Conservation (phyloP, 1,284 basidiomycete genomes). For the Tilletiopsis washingtonensis region DNA sequence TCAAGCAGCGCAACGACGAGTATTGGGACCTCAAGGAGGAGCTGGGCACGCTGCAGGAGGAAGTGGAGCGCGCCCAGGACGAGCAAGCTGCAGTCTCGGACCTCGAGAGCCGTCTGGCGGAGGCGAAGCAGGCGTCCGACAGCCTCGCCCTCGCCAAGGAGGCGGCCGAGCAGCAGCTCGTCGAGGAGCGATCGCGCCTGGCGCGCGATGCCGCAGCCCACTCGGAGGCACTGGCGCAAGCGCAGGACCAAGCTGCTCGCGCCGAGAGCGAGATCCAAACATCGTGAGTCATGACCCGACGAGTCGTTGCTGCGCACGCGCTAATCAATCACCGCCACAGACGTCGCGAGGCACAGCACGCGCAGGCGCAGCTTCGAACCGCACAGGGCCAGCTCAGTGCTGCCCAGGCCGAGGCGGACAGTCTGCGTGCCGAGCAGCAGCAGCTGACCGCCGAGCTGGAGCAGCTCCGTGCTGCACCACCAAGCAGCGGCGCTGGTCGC, state of each 20-base stretch:
- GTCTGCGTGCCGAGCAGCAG: neutral
- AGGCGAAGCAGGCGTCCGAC: too few relatives aligned
- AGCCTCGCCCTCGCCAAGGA: too few relatives aligned
- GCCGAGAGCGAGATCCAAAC: neutral
- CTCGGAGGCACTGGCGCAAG: neutral
- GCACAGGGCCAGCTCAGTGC: too few relatives aligned
- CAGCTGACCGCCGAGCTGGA: neutral
- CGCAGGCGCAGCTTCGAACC: neutral
- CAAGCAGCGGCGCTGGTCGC: neutral
- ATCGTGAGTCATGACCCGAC: neutral
- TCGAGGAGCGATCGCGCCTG: neutral
- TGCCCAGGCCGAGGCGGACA: too few relatives aligned
- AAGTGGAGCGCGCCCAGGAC: slow-evolving; percentile 8
- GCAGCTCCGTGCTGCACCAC: too few relatives aligned
- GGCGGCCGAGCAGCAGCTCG: too few relatives aligned
- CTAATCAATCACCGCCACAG: neutral
- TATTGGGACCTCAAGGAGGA: slow-evolving; percentile 34
- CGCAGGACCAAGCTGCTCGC: neutral
- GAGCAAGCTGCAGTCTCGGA: neutral
- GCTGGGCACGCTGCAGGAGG: slow-evolving; percentile 25
- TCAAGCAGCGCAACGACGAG: slow-evolving; percentile 14
- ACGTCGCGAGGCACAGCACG: too few relatives aligned
- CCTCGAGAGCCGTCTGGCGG: too few relatives aligned
- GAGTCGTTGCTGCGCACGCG: neutral
- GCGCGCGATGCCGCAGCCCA: neutral